Percentiles rank a stretch among this genome's conserved stretches.
phyloP scores from a whole-genome alignment of 768 basidiomycete genomes.

The Auricularia sp. region DNA sequence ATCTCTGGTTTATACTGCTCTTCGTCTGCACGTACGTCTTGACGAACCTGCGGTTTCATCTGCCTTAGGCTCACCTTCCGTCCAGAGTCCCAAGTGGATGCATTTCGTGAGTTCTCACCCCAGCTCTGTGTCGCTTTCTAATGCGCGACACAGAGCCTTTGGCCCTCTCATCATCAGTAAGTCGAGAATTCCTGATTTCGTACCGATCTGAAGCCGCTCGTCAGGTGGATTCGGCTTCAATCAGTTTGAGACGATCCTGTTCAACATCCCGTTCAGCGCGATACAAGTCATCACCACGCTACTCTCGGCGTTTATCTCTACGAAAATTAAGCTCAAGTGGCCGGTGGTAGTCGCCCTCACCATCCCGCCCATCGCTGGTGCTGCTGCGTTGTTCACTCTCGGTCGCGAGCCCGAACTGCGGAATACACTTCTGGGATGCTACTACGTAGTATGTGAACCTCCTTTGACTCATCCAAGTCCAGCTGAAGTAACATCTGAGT shows the following conservation, averaged over 20 bases:
- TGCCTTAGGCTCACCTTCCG: background rate
- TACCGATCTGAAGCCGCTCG: conserved; percentile 11
- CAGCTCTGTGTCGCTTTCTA: too few relatives aligned
- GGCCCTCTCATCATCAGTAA: conserved; percentile 33
- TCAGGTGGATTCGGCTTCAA: conserved; percentile 34
- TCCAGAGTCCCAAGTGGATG: conserved; percentile 29
- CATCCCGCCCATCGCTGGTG: conserved; percentile 32
- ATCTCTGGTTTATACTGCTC: conserved; percentile 33
- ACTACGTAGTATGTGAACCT: conserved; percentile 21
- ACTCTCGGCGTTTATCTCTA: conserved; percentile 26
- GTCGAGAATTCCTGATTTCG: background rate
- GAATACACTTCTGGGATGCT: conserved; percentile 27
- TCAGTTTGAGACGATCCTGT: conserved; percentile 33
- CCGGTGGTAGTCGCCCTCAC: conserved; percentile 28
- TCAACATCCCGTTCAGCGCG: conserved; percentile 38
- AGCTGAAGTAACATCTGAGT: too few relatives aligned
- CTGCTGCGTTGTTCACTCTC: conserved; percentile 24
- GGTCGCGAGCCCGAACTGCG: conserved; percentile 23
- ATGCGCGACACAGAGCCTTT: conserved; percentile 20
- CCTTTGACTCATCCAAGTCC: background rate
- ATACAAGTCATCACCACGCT: conserved; percentile 33
- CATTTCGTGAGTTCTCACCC: conserved; percentile 13
- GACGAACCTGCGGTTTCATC: background rate
- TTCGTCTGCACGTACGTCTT: conserved; percentile 31
- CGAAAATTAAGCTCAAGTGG: conserved; percentile 30